Conservation (phyloP, 441 rosid genomes). For the Adansonia madagascariensis region DNA sequence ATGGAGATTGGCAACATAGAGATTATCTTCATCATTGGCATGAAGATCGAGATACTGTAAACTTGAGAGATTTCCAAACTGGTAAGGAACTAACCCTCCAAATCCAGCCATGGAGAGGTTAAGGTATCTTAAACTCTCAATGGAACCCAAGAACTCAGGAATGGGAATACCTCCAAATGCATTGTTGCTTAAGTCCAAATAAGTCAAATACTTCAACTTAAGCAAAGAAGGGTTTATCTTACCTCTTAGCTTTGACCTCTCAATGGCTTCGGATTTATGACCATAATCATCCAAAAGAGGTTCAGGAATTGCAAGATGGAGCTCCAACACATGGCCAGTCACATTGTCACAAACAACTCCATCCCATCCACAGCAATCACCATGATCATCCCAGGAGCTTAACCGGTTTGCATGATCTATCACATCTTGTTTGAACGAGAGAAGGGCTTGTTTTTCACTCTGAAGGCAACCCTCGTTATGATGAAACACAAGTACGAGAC, state of each 20-base stretch:
- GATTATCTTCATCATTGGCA: not conserved
- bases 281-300: not conserved
- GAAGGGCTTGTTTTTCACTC: slow-evolving; percentile 33
- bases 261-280: not conserved
- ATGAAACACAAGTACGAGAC: not conserved
- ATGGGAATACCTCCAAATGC: not conserved
- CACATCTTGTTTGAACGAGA: slow-evolving; percentile 25
- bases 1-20: slow-evolving; percentile 3
- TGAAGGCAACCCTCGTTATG: not conserved
- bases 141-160: slow-evolving; percentile 24
- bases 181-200: not conserved
- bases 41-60: slow-evolving; percentile 23
- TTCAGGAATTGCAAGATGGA: slow-evolving; percentile 24
- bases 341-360: slow-evolving; percentile 23
- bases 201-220: slow-evolving; percentile 15
- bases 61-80: slow-evolving; percentile 29
- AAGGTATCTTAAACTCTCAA: slow-evolving; percentile 23
- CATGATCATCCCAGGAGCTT: not conserved
- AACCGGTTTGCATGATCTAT: slow-evolving; percentile 25
- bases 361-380: not conserved
- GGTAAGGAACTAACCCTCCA: slow-evolving; percentile 25
- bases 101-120: slow-evolving; percentile 23
- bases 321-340: slow-evolving; percentile 29
- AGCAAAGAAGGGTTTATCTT: slow-evolving; percentile 23
- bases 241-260: slow-evolving; percentile 12